Evolutionary conservation across 1,284 basidiomycete genomes (phyloP).

Genomic region (Cryptococcus sp.): DNA sequence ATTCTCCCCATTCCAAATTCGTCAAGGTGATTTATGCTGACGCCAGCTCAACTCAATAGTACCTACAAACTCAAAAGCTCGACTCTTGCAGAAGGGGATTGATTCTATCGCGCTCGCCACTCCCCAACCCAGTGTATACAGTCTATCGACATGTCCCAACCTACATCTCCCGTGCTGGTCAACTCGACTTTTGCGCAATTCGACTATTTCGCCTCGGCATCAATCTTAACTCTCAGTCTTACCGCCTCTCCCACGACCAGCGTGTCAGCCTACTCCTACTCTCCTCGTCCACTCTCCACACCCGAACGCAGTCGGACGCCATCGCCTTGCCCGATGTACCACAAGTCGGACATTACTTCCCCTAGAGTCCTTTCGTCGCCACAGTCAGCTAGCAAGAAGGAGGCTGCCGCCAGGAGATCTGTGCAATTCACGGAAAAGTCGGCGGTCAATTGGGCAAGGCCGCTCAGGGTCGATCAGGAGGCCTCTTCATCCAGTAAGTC

Average conservation of each 20-base stretch:
- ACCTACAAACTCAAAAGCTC: no score
- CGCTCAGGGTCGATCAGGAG: constrained; percentile 17
- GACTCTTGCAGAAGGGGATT: no score
- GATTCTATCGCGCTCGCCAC: no score
- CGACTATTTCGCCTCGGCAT: constrained; percentile 17
- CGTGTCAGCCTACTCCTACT: constrained; percentile 2
- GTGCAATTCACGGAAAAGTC: constrained; percentile 14
- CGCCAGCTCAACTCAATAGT: no score
- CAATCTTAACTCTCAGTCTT: constrained; percentile 14
- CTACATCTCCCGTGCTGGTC: constrained; percentile 18
- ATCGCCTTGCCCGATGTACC: constrained; percentile 1
- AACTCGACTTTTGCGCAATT: constrained; percentile 20
- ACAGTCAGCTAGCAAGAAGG: constrained; percentile 1
- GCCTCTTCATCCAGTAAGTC: constrained; percentile 7
- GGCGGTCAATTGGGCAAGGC: constrained; percentile 33
- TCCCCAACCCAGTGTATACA: no score
- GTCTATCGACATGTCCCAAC: constrained; percentile 10
- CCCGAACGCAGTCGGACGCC: constrained; percentile 8
- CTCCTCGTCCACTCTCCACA: constrained; percentile 6
- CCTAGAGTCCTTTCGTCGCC: constrained; percentile 12
- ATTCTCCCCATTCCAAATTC: no score
- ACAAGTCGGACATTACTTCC: background rate
- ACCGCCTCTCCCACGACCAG: constrained; percentile 8
- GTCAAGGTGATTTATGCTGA: no score
- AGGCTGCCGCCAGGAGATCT: constrained; percentile 5